Conservation (phyloP, 306 rosid genomes). For the Casuarina equisetifolia region DNA sequence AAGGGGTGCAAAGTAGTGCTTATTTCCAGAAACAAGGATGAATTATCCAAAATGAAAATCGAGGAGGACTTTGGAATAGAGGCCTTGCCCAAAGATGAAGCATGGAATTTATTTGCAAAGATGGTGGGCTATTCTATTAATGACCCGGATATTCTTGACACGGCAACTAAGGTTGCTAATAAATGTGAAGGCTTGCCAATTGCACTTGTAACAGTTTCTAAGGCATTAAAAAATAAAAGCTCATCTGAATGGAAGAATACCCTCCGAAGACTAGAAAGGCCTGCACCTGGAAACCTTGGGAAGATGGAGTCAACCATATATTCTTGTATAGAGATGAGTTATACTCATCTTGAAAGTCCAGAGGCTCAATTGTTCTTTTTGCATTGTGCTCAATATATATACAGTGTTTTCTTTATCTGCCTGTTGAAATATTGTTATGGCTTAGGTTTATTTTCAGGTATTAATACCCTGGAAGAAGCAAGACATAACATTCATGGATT, state of each 20-base stretch:
- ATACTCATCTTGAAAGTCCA: conserved; percentile 5
- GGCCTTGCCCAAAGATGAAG: too few species aligned
- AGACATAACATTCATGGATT: not conserved
- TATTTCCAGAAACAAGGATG: too few species aligned
- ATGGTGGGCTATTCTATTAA: too few species aligned
- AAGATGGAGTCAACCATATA: not conserved
- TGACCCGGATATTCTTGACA: too few species aligned
- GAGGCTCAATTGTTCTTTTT: conserved; percentile 27
- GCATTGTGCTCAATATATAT: conserved; percentile 20
- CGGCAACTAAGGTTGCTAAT: too few species aligned
- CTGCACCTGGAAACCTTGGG: fast-evolving
- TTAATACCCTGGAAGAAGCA: not conserved
- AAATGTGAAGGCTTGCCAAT: too few species aligned
- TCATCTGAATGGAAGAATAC: not conserved
- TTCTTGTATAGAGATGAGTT: conserved; percentile 32
- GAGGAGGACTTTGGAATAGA: too few species aligned
- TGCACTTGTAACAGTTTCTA: too few species aligned
- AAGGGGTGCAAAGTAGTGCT: too few species aligned
- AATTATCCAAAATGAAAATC: too few species aligned
- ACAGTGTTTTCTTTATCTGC: not conserved
- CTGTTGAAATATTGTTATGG: conserved; percentile 18
- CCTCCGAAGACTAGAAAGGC: not conserved
- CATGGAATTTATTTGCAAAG: too few species aligned
- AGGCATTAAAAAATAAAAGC: not conserved
- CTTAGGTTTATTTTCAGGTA: conserved; percentile 5